These are phyloP conservation scores for Acorus calamus DNA, from an alignment of 106 monocot genomes.

Conservation along the genomic window DNA sequence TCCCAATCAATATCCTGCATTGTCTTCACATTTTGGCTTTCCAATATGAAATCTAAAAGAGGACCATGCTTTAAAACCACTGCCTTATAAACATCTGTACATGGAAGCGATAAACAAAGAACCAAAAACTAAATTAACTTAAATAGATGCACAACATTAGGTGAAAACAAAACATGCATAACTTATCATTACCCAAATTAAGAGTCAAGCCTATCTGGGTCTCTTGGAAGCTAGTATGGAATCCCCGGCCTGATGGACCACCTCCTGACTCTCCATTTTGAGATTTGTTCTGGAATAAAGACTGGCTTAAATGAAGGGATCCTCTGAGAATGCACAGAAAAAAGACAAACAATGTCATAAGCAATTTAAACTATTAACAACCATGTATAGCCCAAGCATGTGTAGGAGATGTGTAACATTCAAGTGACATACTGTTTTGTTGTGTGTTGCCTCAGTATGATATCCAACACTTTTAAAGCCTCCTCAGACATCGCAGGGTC, in stretches of 20 bases:
- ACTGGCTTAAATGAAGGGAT: slow-evolving; percentile 78
- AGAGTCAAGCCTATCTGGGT: too few species aligned
- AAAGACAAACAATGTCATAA: background rate
- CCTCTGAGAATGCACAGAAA: slow-evolving; percentile 36
- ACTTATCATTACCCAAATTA: too few species aligned
- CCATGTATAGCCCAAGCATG: background rate
- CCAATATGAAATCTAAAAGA: slow-evolving; percentile 66
- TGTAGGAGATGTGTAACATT: too few species aligned
- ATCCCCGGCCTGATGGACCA: slow-evolving; percentile 60
- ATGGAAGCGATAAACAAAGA: background rate
- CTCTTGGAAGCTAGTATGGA: slow-evolving; percentile 73
- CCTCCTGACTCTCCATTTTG: slow-evolving; percentile 75
- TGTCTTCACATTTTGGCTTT: slow-evolving; percentile 61
- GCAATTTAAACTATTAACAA: background rate
- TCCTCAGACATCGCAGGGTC: slow-evolving; percentile 76
- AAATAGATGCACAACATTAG: background rate
- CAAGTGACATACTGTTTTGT: slow-evolving; percentile 46
- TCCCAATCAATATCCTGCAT: slow-evolving; percentile 63
- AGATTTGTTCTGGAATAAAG: slow-evolving; percentile 73
- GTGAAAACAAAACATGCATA: background rate
- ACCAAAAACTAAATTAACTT: background rate
- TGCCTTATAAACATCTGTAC: slow-evolving; percentile 83
- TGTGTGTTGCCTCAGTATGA: slow-evolving; percentile 75
- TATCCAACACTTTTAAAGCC: slow-evolving; percentile 79
- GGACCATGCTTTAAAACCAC: slow-evolving; percentile 91